Evolutionary conservation across 805 yeast genomes (phyloP), one percentile per base, ranked within the genome.

Genomic region (Candida insectalens): DNA sequence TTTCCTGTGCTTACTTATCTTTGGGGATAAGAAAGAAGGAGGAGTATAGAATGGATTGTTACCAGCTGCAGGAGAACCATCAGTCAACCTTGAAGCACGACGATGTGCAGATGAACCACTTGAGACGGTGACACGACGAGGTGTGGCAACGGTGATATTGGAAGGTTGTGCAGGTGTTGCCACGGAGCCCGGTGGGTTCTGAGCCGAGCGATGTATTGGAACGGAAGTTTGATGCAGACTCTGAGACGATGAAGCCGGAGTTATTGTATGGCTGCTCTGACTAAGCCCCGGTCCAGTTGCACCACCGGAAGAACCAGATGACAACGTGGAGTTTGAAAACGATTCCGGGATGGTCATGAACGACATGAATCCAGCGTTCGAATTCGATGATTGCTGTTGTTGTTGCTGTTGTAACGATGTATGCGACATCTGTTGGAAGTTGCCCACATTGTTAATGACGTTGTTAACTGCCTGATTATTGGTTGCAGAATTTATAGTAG

Each of bases 31-130:
- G 31, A 65, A 64, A 5, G 64, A 43, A 1, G 64, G 59, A 3
- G 70, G 71, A 2, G 67, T 65, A 45, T 67, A 67, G 46, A 68
- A 69, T 7, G 74, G 74, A 19, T 31, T 31, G 42, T 67, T 69
- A 5, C 63, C 63, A 30, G 45, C 42, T 13, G 50, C 45, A 9
- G 67, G 66, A 1, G 67, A 60, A 41, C 51, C 57, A 28, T 53
- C 51, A 14, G 47, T 43, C 5, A 49, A 42, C 29, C 43, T 50
- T 14, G 48, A 37, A 7, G 12, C 12, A 32, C 49, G 46, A 29
- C 42, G 37, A 28, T 49, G 49, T 3, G 29, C 23, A 6, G 15
- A 21, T 7, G 23, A 8, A 21, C 10, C 12, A 10, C 27, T 31
- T 16, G 36, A 20, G 6, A 33, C 26, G 6, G 44, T 14, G 5